phyloP scores from a whole-genome alignment of 305 asterid genomes.

The Solanum chacoense region DNA sequence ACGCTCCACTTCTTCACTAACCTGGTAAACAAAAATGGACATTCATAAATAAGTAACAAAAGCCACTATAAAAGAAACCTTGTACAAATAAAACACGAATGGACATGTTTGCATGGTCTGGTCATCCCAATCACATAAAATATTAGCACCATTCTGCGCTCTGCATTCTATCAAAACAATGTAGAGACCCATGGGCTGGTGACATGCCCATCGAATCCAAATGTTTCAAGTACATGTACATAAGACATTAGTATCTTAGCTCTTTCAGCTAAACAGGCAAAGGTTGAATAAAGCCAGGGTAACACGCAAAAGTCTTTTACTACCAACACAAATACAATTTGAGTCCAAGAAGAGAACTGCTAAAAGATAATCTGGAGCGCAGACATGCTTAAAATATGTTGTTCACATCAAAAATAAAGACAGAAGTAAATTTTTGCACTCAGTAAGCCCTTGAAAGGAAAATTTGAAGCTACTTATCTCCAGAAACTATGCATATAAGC shows the following conservation, averaged over 20 bases:
- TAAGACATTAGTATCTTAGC: background rate
- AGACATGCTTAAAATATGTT: background rate
- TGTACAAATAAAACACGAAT: background rate
- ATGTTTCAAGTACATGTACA: background rate
- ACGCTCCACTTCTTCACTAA: slow-evolving; percentile 96
- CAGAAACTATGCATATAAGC: background rate
- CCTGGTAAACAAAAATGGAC: slow-evolving; percentile 32
- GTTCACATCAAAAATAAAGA: background rate
- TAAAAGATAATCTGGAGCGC: background rate
- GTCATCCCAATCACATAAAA: background rate
- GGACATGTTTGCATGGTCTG: background rate
- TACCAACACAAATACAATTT: background rate
- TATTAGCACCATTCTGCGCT: background rate
- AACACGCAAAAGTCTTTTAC: background rate
- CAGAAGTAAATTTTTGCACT: background rate
- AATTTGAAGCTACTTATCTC: background rate
- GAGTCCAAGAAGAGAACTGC: background rate
- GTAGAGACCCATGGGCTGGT: background rate
- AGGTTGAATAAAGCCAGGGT: background rate
- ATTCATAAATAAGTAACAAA: background rate
- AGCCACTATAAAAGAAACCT: background rate
- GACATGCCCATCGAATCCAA: background rate
- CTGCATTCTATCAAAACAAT: background rate
- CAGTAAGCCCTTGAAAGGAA: background rate
- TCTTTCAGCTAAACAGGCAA: background rate